Base-by-base conservation (phyloP, 225 moss, liverwort and hornwort species). In the Lunularia cruciata region DNA sequence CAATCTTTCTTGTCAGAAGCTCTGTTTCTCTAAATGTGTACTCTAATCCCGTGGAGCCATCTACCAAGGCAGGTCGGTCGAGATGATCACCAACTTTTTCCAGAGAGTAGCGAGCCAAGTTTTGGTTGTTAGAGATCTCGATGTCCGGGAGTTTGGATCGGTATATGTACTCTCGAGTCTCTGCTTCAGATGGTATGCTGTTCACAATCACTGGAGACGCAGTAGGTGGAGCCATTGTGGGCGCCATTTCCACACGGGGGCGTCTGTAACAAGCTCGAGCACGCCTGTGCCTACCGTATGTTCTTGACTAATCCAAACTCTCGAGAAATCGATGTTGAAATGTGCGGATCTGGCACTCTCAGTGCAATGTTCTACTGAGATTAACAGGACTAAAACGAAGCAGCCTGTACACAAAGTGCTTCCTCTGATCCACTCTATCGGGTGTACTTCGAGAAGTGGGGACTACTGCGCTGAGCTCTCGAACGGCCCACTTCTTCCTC, bases 81-180 rank as follows among this genome's bases (percentile, higher is more conserved):
- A 55, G 58, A 22, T 79, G 69, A 3, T 68, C 65, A 0, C 11
- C 40, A 9, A 15, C 76, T 20, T 63, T 68, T 23, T 76, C 72
- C 0, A 83, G 57, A 47, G 53, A 37, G 57, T 79, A 83, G 3
- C 76, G 73, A 3, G 79, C 64, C 62, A 83, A 65, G 37, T 37
- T 83, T 56, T 76, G 73, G 34, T 76, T 73, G 33, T 73, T 75
- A 8, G 65, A 38, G 32, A 83, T 63, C 46, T 79, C 79, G 37
- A 83, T 79, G 54, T 83, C 79, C 1, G 83, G 83, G 25, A 83
- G 55, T 57, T 79, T 83, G 51, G 83, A 83, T 61, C 83, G 79
- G 65, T 73, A 83, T 18, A 83, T 79, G 68, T 73, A 60, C 63
- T 82, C 77, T 52, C 67, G 22, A 25, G 59, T 71, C 30, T 69